Conservation (phyloP, 2,329 filamentous ascomycete genomes). For the Hypomyces rosellus region DNA sequence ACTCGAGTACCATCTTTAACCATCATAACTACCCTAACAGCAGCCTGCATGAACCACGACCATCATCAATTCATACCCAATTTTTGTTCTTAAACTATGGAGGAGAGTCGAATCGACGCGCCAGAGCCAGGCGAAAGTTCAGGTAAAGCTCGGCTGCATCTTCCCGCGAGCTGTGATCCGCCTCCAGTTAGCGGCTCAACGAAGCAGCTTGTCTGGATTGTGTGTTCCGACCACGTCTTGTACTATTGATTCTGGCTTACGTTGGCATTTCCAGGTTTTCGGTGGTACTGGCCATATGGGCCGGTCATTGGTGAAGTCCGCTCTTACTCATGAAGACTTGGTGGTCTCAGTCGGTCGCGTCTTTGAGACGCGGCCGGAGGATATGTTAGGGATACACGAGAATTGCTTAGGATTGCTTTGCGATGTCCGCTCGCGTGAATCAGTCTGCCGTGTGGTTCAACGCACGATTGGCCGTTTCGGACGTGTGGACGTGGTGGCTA, state of each 20-base stretch:
- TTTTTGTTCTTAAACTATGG: background rate
- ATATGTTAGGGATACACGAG: constrained; percentile 65
- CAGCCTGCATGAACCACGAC: no score
- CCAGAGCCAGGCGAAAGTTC: constrained; percentile 14
- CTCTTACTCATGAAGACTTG: constrained; percentile 71
- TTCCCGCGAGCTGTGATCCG: constrained; percentile 83
- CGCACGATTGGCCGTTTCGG: constrained; percentile 68
- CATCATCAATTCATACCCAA: no score
- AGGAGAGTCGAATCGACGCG: constrained; percentile 3
- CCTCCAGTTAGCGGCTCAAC: constrained; percentile 63
- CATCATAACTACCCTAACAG: no score
- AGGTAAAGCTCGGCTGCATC: constrained; percentile 30
- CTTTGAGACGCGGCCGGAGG: constrained; percentile 65
- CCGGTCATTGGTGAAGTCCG: constrained; percentile 77
- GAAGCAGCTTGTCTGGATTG: constrained; percentile 82
- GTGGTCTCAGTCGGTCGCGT: constrained; percentile 82
- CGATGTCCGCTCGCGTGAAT: constrained; percentile 78
- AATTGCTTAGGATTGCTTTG: constrained; percentile 78
- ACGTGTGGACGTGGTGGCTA: constrained; percentile 80
- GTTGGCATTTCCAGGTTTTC: constrained; percentile 59
- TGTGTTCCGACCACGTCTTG: constrained; percentile 36
- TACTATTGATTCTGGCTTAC: constrained; percentile 1
- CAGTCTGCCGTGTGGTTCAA: constrained; percentile 66
- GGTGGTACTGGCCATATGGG: constrained; percentile 98
- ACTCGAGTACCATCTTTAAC: no score